These are phyloP conservation scores for Antitrichia curtipendula DNA, from an alignment of 225 moss, liverwort and hornwort species.

Conservation along the genomic window DNA sequence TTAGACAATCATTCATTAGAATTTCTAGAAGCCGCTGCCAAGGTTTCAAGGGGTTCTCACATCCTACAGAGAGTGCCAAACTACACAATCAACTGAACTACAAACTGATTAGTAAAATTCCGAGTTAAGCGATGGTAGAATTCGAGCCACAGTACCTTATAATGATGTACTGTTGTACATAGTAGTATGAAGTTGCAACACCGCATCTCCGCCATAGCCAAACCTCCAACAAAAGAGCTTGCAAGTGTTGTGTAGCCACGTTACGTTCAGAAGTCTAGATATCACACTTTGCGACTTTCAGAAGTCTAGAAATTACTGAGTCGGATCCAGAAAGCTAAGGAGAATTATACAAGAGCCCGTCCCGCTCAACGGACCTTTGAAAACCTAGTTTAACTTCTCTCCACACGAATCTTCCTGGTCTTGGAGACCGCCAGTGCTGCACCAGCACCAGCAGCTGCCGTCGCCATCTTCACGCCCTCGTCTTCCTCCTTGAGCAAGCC, in stretches of 20 bases:
- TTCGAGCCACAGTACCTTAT: neutral
- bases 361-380: neutral
- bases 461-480: neutral
- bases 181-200: neutral
- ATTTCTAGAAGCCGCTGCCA: neutral
- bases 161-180: neutral
- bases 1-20: neutral
- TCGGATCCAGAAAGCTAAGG: neutral
- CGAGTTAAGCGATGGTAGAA: neutral
- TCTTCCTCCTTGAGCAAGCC: constrained; percentile 2
- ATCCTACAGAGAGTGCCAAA: neutral
- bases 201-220: neutral
- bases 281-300: neutral
- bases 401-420: neutral
- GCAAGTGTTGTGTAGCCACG: neutral
- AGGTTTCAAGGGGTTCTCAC: neutral
- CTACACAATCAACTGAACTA: neutral
- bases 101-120: neutral
- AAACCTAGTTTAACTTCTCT: neutral
- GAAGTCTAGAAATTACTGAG: neutral
- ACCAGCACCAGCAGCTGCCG: neutral
- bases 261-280: neutral
- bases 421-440: neutral
- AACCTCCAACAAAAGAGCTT: neutral
- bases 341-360: neutral